Evolutionary conservation across 495 filamentous ascomycete genomes (phyloP).

Genomic region (Neurospora sp.): DNA sequence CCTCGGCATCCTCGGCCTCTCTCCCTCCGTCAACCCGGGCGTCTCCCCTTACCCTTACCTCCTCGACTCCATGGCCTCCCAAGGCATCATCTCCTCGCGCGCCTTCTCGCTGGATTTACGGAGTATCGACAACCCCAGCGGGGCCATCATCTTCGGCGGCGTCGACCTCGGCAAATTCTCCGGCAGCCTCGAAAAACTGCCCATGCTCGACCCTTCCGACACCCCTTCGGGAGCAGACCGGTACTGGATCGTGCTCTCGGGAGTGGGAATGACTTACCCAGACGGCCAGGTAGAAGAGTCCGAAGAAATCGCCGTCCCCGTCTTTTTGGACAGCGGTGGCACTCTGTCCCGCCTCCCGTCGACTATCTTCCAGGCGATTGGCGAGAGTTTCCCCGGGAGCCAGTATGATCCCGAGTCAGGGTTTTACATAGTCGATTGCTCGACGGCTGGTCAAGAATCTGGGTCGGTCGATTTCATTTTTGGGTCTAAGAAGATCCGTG

Average conservation of each 20-base stretch:
- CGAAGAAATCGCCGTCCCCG: conserved; percentile 11
- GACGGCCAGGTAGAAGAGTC: conserved; percentile 11
- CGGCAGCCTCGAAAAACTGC: conserved; percentile 42
- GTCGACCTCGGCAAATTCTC: conserved; percentile 56
- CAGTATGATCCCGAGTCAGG: conserved; percentile 18
- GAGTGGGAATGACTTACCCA: conserved; percentile 16
- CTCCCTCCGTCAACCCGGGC: conserved; percentile 37
- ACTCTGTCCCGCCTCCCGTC: conserved; percentile 17
- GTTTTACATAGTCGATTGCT: conserved; percentile 51
- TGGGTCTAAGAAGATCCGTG: conserved; percentile 39
- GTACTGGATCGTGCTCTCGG: conserved; percentile 19
- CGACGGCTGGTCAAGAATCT: conserved; percentile 30
- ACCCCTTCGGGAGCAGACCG: conserved; percentile 19
- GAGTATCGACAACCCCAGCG: conserved; percentile 33
- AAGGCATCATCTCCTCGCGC: conserved; percentile 55
- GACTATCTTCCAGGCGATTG: conserved; percentile 18
- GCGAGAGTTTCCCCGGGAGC: conserved; percentile 15
- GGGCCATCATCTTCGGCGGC: conserved; percentile 72
- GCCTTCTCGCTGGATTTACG: conserved; percentile 65
- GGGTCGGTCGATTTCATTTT: conserved; percentile 52
- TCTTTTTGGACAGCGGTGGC: conserved; percentile 22
- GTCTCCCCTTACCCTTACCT: conserved; percentile 53
- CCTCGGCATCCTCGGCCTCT: conserved; percentile 67
- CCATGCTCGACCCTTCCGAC: conserved; percentile 29
- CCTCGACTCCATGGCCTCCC: conserved; percentile 49